These are phyloP conservation scores for Wickerhamiella australiensis DNA, from an alignment of 805 yeast species.

Conservation along the genomic window DNA sequence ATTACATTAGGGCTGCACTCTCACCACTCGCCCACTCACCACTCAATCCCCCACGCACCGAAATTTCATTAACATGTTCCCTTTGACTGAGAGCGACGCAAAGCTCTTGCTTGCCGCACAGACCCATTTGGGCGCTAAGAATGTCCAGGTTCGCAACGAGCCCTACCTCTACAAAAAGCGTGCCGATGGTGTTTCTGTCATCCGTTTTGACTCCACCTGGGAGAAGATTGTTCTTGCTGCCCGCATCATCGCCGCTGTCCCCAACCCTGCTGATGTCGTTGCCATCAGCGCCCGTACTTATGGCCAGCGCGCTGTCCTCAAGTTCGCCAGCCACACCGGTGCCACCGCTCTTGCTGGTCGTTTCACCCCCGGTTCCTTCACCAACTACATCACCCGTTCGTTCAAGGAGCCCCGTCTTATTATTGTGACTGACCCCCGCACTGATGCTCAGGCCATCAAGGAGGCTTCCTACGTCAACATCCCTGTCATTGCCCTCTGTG, in stretches of 20 bases:
- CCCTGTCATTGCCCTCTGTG: slow-evolving; percentile 98
- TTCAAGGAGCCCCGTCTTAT: slow-evolving; percentile 99
- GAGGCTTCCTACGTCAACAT: slow-evolving; percentile 99
- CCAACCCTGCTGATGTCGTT: slow-evolving; percentile 96
- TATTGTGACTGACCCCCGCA: slow-evolving; percentile 99
- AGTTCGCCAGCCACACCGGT: slow-evolving; percentile 99
- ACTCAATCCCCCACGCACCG: slow-evolving; percentile 7
- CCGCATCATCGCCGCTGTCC: slow-evolving; percentile 98
- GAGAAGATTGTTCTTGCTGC: slow-evolving; percentile 99
- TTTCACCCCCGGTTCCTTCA: slow-evolving; percentile 99
- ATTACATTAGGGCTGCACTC: slow-evolving; percentile 1
- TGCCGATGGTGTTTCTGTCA: slow-evolving; percentile 98
- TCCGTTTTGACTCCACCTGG: slow-evolving; percentile 99
- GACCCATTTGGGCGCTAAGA: slow-evolving; percentile 98
- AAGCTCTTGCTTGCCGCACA: slow-evolving; percentile 98
- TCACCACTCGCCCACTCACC: slow-evolving; percentile 4
- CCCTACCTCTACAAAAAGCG: slow-evolving; percentile 40
- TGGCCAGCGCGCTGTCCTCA: slow-evolving; percentile 99
- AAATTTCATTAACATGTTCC: slow-evolving; percentile 16
- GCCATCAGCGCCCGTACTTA: slow-evolving; percentile 98
- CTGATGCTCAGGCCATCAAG: slow-evolving; percentile 99
- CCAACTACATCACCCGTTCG: slow-evolving; percentile 99
- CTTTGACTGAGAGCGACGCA: slow-evolving; percentile 92
- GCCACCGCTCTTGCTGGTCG: slow-evolving; percentile 99
- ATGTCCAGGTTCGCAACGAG: slow-evolving; percentile 66